A percentile compares a stretch with the other conserved stretches of the same genome.
Conservation (phyloP, 2,329 filamentous ascomycete genomes). For the Fusarium newnesense region DNA sequence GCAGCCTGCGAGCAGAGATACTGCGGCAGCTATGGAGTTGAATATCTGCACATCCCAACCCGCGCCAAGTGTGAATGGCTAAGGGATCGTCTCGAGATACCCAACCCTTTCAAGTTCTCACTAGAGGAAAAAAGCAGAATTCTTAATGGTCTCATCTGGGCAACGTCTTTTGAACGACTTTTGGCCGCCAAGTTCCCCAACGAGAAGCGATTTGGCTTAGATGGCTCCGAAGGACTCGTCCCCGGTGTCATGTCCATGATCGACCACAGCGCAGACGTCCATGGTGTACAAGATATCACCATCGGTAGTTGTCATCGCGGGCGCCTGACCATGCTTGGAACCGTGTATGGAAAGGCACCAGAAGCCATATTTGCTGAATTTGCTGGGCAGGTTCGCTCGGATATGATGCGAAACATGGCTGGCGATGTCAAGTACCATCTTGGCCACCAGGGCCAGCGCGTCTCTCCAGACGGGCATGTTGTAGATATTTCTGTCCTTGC, state of each 20-base stretch:
- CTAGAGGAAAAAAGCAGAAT: slow-evolving; percentile 97
- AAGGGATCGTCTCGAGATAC: slow-evolving; percentile 90
- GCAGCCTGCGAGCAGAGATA: slow-evolving; percentile 92
- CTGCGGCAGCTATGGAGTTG: slow-evolving; percentile 94
- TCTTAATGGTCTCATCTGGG: slow-evolving; percentile 96
- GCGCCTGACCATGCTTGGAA: slow-evolving; percentile 94
- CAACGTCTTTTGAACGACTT: slow-evolving; percentile 94
- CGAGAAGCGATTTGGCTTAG: slow-evolving; percentile 97
- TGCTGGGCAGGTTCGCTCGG: slow-evolving; percentile 83
- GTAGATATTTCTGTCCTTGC: slow-evolving; percentile 97
- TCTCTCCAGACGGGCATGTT: slow-evolving; percentile 95
- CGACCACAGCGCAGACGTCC: slow-evolving; percentile 90
- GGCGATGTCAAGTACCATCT: slow-evolving; percentile 99
- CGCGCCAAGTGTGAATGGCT: slow-evolving; percentile 98
- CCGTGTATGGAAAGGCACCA: slow-evolving; percentile 98
- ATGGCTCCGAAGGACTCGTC: slow-evolving; percentile 94
- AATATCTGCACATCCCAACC: slow-evolving; percentile 98
- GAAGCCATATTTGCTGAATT: slow-evolving; percentile 99
- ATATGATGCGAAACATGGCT: slow-evolving; percentile 75
- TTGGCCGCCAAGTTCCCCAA: slow-evolving; percentile 97
- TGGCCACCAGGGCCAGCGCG: slow-evolving; percentile 99
- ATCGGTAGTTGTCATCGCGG: slow-evolving; percentile 99
- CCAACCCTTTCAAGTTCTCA: slow-evolving; percentile 92
- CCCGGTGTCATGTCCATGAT: slow-evolving; percentile 99
- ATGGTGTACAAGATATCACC: slow-evolving; percentile 97